These are phyloP conservation scores for Apiospora aurea DNA, from an alignment of 2,329 filamentous ascomycete genomes.

Conservation along the genomic window DNA sequence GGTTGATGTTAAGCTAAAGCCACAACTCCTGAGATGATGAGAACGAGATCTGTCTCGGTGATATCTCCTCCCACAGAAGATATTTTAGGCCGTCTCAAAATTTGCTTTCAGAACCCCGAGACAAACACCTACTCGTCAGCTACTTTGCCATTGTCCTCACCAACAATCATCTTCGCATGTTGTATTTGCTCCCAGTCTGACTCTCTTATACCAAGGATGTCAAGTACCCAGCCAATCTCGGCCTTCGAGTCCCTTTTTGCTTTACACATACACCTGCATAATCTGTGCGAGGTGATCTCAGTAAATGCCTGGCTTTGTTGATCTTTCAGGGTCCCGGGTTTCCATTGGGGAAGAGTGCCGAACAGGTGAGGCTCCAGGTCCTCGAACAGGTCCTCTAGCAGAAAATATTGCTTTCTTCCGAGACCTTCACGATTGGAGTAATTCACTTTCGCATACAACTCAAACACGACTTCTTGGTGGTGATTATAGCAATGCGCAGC, in stretches of 20 bases:
- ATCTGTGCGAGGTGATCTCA: conserved; percentile 30
- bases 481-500: conserved; percentile 44
- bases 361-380: conserved; percentile 58
- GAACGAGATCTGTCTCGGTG: background rate
- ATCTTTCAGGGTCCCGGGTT: conserved; percentile 36
- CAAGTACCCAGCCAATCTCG: conserved; percentile 36
- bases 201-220: conserved; percentile 38
- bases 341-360: conserved; percentile 39
- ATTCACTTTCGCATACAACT: conserved; percentile 68
- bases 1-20: background rate
- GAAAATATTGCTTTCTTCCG: conserved; percentile 63
- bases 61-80: background rate
- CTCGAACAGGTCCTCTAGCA: conserved; percentile 69
- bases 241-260: conserved; percentile 36
- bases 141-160: background rate
- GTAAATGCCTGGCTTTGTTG: conserved; percentile 38
- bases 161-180: conserved; percentile 33
- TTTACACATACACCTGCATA: conserved; percentile 40
- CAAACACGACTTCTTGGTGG: conserved; percentile 56
- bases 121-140: background rate
- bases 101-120: background rate
- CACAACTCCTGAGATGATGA: background rate
- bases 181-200: conserved; percentile 36
- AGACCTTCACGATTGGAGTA: conserved; percentile 62
- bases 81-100: background rate